phyloP scores from a whole-genome alignment of 2,329 filamentous ascomycete genomes.

The Thelonectria olida region DNA sequence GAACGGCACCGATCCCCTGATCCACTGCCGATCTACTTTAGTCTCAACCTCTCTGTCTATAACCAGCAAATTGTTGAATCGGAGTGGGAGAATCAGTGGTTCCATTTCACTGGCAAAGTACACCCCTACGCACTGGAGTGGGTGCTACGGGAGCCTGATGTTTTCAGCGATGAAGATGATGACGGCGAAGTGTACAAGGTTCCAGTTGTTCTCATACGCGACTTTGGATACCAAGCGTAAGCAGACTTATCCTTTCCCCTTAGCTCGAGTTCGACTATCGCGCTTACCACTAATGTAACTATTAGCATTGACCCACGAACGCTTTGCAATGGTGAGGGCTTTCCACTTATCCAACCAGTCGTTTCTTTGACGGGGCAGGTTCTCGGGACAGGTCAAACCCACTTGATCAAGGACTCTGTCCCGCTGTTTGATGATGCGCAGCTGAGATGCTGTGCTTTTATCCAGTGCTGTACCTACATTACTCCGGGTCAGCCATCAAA shows the following conservation, averaged over 20 bases:
- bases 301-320: background rate
- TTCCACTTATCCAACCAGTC: background rate
- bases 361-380: background rate
- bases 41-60: constrained; percentile 7
- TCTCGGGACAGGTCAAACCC: background rate
- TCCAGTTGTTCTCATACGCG: constrained; percentile 5
- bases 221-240: constrained; percentile 13
- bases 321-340: background rate
- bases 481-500: background rate
- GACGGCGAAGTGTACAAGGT: constrained; percentile 12
- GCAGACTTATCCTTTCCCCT: background rate
- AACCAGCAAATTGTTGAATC: background rate
- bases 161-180: background rate
- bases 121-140: constrained; percentile 3
- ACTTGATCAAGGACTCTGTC: background rate
- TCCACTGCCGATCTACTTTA: background rate
- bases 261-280: background rate
- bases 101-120: background rate
- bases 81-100: constrained; percentile 3
- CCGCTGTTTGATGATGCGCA: background rate
- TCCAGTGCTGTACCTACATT: background rate
- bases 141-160: background rate
- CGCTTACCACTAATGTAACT: constrained; percentile 3
- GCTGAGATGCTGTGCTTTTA: background rate
- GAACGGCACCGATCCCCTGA: background rate